A percentile compares a stretch with the other conserved stretches of the same genome.
phyloP scores from a whole-genome alignment of 2,329 filamentous ascomycete genomes.

The Rachicladosporium sp. region DNA sequence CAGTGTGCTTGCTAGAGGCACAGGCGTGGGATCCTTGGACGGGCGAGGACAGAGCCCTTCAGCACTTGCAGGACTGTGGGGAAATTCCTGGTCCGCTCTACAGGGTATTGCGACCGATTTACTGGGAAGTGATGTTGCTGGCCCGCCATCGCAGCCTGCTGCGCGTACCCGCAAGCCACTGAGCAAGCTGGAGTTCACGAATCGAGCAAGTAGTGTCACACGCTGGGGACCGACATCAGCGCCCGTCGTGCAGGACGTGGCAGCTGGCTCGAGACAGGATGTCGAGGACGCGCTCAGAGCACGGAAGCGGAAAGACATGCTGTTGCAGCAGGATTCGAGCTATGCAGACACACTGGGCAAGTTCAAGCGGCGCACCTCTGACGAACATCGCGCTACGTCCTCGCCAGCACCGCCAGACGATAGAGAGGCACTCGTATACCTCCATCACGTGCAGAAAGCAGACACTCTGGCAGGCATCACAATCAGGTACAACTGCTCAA shows the following conservation, averaged over 20 bases:
- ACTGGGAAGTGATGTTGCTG: conserved; percentile 28
- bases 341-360: conserved; percentile 34
- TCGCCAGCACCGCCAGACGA: conserved; percentile 39
- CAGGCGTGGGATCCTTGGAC: not conserved
- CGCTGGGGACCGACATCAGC: conserved; percentile 35
- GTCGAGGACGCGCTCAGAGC: conserved; percentile 35
- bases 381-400: conserved; percentile 40
- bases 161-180: conserved; percentile 22
- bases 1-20: not conserved
- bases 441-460: conserved; percentile 69
- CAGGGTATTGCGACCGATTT: conserved; percentile 39
- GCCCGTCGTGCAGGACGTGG: conserved; percentile 27
- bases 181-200: conserved; percentile 7
- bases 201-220: conserved; percentile 22
- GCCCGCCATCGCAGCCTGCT: not conserved
- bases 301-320: conserved; percentile 37
- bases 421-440: conserved; percentile 72
- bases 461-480: conserved; percentile 89
- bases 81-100: conserved; percentile 36
- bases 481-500: conserved; percentile 77
- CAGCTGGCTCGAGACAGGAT: conserved; percentile 34
- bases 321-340: conserved; percentile 26
- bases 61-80: conserved; percentile 34
- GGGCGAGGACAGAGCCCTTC: conserved; percentile 2
- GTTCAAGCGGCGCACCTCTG: conserved; percentile 56